phyloP scores from a whole-genome alignment of 768 basidiomycete species.

The Russula ochroleuca region DNA sequence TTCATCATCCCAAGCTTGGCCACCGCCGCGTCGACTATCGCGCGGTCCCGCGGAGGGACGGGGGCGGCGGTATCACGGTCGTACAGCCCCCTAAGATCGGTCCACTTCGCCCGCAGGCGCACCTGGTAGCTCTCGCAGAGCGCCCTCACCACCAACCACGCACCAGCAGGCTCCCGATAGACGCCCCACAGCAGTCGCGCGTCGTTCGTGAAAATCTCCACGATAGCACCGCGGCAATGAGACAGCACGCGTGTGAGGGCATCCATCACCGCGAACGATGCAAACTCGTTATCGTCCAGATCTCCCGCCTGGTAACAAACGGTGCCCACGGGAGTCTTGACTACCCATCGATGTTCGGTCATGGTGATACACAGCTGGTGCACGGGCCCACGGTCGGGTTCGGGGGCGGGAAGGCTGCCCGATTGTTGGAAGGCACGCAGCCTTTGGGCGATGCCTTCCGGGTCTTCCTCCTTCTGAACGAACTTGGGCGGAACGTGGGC shows the following conservation, averaged over 20 bases:
- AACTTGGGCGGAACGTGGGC: not conserved
- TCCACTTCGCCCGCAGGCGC: not conserved
- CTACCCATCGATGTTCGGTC: not conserved
- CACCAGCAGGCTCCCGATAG: not conserved
- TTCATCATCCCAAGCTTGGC: not conserved
- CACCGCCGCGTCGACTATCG: not conserved
- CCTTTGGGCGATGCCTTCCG: not conserved
- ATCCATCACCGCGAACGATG: conserved; percentile 9
- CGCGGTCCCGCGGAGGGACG: not conserved
- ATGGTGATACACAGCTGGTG: not conserved
- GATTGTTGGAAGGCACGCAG: not conserved
- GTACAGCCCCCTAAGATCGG: not conserved
- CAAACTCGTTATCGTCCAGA: not conserved
- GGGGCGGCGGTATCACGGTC: not conserved
- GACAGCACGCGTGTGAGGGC: conserved; percentile 7
- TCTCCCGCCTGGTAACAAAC: not conserved
- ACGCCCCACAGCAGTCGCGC: conserved; percentile 9
- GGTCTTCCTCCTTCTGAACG: not conserved
- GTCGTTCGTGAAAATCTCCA: not conserved
- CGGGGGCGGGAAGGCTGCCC: no score
- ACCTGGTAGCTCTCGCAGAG: not conserved
- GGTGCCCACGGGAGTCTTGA: not conserved
- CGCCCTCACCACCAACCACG: not conserved
- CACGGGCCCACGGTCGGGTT: not conserved
- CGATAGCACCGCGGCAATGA: not conserved